phyloP scores from a whole-genome alignment of 495 filamentous ascomycete species.

The Lasiosphaeria ovina region DNA sequence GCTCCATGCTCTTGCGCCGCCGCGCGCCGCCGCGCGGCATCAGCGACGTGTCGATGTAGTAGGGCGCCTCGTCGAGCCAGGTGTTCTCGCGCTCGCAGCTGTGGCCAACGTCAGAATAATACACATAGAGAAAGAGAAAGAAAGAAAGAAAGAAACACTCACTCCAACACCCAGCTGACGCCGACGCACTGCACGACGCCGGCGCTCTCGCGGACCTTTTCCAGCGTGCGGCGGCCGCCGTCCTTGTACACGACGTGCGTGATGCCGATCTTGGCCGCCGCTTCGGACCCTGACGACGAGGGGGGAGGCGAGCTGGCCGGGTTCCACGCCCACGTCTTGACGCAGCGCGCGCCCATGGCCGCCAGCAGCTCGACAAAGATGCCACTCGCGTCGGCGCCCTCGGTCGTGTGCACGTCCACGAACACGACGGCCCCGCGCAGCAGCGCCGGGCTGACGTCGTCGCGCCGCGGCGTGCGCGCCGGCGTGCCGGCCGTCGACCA shows the following conservation, averaged over 20 bases:
- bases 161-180: slow-evolving; percentile 86
- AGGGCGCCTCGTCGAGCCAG: slow-evolving; percentile 69
- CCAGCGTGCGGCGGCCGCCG: slow-evolving; percentile 78
- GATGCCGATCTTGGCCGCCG: slow-evolving; percentile 66
- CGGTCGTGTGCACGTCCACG: slow-evolving; percentile 89
- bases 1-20: slow-evolving; percentile 90
- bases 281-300: slow-evolving; percentile 27
- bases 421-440: slow-evolving; percentile 78
- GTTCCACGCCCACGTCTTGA: slow-evolving; percentile 86
- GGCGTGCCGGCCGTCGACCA: slow-evolving; percentile 57
- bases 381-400: slow-evolving; percentile 80
- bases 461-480: slow-evolving; percentile 51
- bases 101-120: slow-evolving; percentile 16
- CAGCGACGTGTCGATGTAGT: slow-evolving; percentile 67
- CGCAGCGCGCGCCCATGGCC: slow-evolving; percentile 81
- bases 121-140: slow-evolving; percentile 3
- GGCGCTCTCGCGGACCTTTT: slow-evolving; percentile 75
- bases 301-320: slow-evolving; percentile 37
- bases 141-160: slow-evolving; percentile 37
- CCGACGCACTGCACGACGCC: slow-evolving; percentile 81
- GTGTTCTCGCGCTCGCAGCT: slow-evolving; percentile 78
- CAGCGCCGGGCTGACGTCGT: slow-evolving; percentile 48
- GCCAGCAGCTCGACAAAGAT: slow-evolving; percentile 80
- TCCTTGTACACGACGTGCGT: slow-evolving; percentile 97
- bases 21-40: slow-evolving; percentile 75